Conservation (phyloP, 768 basidiomycete genomes). For the Boletales sp. region DNA sequence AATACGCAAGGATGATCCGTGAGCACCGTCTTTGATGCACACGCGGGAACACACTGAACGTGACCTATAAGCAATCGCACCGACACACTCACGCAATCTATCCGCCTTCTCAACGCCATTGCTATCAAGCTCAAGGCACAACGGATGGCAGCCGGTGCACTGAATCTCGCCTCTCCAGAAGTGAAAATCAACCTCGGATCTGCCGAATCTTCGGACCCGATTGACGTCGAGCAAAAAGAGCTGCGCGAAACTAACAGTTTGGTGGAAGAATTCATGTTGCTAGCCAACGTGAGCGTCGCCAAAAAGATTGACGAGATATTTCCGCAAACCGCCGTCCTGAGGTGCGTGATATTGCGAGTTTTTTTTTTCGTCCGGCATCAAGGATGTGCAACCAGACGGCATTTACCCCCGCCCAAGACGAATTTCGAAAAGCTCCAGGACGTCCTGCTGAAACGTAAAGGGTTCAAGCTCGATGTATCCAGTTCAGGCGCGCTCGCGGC, state of each 20-base stretch:
- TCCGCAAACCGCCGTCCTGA: slow-evolving; percentile 91
- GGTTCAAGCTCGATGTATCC: slow-evolving; percentile 82
- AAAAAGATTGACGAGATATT: slow-evolving; percentile 89
- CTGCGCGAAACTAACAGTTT: slow-evolving; percentile 90
- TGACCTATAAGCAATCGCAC: slow-evolving; percentile 53
- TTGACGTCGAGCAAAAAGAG: slow-evolving; percentile 96
- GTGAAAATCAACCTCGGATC: slow-evolving; percentile 96
- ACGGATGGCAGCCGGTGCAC: slow-evolving; percentile 93
- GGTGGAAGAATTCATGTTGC: slow-evolving; percentile 98
- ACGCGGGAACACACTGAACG: not conserved
- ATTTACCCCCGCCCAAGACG: slow-evolving; percentile 84
- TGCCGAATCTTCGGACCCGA: slow-evolving; percentile 90
- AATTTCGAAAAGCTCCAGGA: slow-evolving; percentile 98
- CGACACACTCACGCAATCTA: slow-evolving; percentile 80
- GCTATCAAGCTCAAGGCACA: slow-evolving; percentile 81
- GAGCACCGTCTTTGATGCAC: slow-evolving; percentile 25
- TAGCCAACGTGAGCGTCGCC: slow-evolving; percentile 95
- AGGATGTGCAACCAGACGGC: slow-evolving; percentile 53
- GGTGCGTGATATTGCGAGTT: slow-evolving; percentile 38
- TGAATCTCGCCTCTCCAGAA: slow-evolving; percentile 97
- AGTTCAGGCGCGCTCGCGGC: slow-evolving; percentile 86
- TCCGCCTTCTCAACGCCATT: slow-evolving; percentile 84
- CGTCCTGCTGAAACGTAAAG: slow-evolving; percentile 81
- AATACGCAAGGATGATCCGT: slow-evolving; percentile 89
- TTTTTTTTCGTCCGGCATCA: not conserved